Conservation (phyloP, 2,329 filamentous ascomycete genomes). For the Diaporthe amygdali region DNA sequence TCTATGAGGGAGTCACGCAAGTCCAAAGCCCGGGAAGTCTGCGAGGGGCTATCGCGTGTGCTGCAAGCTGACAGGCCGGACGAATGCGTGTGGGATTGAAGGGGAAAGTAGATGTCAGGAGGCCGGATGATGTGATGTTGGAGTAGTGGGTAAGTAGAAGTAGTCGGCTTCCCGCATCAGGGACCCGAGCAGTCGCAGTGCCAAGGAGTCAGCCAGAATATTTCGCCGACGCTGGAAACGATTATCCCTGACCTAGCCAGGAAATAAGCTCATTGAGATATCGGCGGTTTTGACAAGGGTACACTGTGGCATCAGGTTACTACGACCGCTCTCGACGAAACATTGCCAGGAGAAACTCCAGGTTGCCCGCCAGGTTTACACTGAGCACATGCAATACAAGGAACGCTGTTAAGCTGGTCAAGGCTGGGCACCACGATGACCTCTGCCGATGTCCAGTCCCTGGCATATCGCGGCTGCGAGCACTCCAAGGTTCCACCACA, state of each 20-base stretch:
- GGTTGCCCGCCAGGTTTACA: neutral
- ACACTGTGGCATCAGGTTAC: neutral
- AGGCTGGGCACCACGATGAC: neutral
- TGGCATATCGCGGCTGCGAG: constrained; percentile 1
- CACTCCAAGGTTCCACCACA: constrained; percentile 25
- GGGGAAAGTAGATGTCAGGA: neutral
- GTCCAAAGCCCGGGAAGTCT: neutral
- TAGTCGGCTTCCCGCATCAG: constrained; percentile 24
- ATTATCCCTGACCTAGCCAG: neutral
- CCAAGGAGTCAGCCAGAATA: constrained; percentile 26
- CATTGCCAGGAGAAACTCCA: neutral
- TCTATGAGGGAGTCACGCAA: neutral
- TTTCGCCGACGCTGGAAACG: constrained; percentile 21
- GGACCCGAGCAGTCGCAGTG: constrained; percentile 18
- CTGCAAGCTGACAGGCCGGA: neutral
- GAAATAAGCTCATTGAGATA: constrained; percentile 15
- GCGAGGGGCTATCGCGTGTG: neutral
- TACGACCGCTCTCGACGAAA: constrained; percentile 5
- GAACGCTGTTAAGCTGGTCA: neutral
- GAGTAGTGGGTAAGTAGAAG: constrained; percentile 19
- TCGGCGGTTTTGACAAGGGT: neutral
- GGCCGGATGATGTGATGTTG: constrained; percentile 17
- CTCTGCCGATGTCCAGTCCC: neutral
- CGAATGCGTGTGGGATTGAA: constrained; percentile 1
- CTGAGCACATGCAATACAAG: neutral